Evolutionary conservation across 2,329 filamentous ascomycete species (phyloP).

Genomic region (Talaromyces verruculosus): DNA sequence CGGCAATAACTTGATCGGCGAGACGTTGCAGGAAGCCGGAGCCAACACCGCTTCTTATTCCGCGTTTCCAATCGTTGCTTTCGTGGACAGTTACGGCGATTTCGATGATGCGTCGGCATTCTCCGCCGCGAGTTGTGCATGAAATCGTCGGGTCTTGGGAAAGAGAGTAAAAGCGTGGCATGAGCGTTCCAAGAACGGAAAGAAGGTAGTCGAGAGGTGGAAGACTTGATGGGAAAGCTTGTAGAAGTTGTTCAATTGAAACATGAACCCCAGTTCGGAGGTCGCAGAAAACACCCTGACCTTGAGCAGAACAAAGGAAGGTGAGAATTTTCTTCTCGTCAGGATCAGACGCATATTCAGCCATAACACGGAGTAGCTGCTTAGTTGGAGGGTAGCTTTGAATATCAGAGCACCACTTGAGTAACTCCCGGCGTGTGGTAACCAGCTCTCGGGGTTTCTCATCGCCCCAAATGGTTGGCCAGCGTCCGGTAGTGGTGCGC

Average conservation of each 20-base stretch:
- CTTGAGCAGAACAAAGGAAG: constrained; percentile 84
- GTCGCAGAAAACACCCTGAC: constrained; percentile 90
- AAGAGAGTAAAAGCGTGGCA: constrained; percentile 98
- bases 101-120: constrained; percentile 79
- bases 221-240: constrained; percentile 87
- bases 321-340: constrained; percentile 86
- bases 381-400: constrained; percentile 92
- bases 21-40: constrained; percentile 92
- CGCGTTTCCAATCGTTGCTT: constrained; percentile 71
- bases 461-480: constrained; percentile 98
- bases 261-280: constrained; percentile 86
- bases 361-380: constrained; percentile 75
- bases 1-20: constrained; percentile 69
- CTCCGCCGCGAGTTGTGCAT: constrained; percentile 65
- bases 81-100: constrained; percentile 97
- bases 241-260: constrained; percentile 78
- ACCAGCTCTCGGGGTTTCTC: constrained; percentile 81
- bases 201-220: constrained; percentile 82
- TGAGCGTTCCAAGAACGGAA: constrained; percentile 77
- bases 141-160: constrained; percentile 91
- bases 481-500: constrained; percentile 76
- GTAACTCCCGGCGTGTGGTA: constrained; percentile 84
- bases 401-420: constrained; percentile 93
- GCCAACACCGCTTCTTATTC: constrained; percentile 76
- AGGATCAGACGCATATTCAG: constrained; percentile 75